Percentiles rank a stretch among this genome's conserved stretches.
phyloP scores from a whole-genome alignment of 1,284 basidiomycete genomes.

The Taiwanofungus camphoratus region DNA sequence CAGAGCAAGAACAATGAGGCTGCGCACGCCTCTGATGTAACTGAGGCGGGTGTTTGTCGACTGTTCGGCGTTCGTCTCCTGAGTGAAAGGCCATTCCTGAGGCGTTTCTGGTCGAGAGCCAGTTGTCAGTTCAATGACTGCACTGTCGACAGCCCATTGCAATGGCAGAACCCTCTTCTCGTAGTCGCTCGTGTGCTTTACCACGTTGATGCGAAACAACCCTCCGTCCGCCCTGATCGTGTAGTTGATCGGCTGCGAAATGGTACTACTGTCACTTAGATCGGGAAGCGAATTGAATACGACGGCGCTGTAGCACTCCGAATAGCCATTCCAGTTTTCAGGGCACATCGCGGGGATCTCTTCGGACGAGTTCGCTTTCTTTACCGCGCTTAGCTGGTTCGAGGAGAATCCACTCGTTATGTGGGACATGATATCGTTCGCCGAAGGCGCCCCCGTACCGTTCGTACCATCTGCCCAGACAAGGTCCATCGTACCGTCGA shows the following conservation, averaged over 20 bases:
- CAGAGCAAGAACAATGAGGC: slow-evolving; percentile 60
- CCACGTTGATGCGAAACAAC: slow-evolving; percentile 58
- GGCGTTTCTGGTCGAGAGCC: slow-evolving; percentile 48
- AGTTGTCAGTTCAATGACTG: slow-evolving; percentile 61
- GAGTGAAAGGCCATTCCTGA: slow-evolving; percentile 67
- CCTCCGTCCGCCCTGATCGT: slow-evolving; percentile 68
- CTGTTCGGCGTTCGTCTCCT: slow-evolving; percentile 60
- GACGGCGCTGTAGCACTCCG: slow-evolving; percentile 69
- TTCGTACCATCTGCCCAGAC: slow-evolving; percentile 63
- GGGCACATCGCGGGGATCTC: slow-evolving; percentile 58
- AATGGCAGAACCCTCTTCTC: slow-evolving; percentile 65
- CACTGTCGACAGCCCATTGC: slow-evolving; percentile 74
- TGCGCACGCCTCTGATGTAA: slow-evolving; percentile 55
- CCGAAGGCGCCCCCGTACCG: slow-evolving; percentile 42
- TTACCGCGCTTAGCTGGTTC: slow-evolving; percentile 39
- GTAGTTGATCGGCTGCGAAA: slow-evolving; percentile 50
- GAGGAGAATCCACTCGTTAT: slow-evolving; percentile 46
- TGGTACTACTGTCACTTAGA: not conserved
- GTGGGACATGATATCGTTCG: slow-evolving; percentile 51
- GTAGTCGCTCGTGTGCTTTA: slow-evolving; percentile 61
- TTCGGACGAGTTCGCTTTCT: slow-evolving; percentile 38
- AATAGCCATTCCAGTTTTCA: slow-evolving; percentile 67
- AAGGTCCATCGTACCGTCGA: slow-evolving; percentile 47
- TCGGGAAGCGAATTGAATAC: slow-evolving; percentile 57
- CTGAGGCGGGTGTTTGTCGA: slow-evolving; percentile 48